Evolutionary conservation across 179 eudicot species (phyloP), one percentile per base, ranked within the genome.

Genomic region (Vitellaria paradoxa): DNA sequence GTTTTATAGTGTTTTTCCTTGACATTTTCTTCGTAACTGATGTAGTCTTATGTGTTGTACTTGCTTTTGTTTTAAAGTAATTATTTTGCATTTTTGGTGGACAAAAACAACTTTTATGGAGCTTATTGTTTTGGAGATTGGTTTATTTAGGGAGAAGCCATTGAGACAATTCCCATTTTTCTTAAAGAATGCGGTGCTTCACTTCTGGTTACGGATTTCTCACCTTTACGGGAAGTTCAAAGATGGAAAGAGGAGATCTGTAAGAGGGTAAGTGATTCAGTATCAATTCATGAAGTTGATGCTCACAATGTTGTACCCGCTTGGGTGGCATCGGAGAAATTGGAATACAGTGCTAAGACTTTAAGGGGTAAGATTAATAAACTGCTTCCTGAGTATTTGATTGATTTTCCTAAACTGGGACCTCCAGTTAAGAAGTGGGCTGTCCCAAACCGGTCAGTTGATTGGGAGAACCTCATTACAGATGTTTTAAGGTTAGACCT

Each of bases 331-430:
- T 96, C 98, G 0, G 75, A 72, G 63, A 96, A 96, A 76, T 82
- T 96, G 85, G 99, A 96, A 80, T 96, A 96, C 66, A 85, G 98
- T 50, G 99, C 99, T 49, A 88, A 77, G 88, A 96, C 99, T 70
- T 68, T 96, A 21, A 85, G 99, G 83, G 81, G 87, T 63, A 96
- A 94, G 77, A 92, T 96, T 3, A 91, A 86, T 82, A 96, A 91
- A 83, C 78, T 89, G 83, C 91, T 94, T 76, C 96, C 99, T 1
- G 87, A 90, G 72, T 96, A 96, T 85, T 72, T 92, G 81, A 87
- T 89, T 80, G 92, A 96, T 59, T 94, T 86, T 77, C 99, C 99
- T 7, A 68, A 56, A 24, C 83, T 94, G 75, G 82, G 40, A 4
- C 84, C 91, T 84, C 93, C 94, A 11, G 77, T 46, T 60, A 65